phyloP scores from a whole-genome alignment of 768 basidiomycete genomes.

The Mycena polygramma region DNA sequence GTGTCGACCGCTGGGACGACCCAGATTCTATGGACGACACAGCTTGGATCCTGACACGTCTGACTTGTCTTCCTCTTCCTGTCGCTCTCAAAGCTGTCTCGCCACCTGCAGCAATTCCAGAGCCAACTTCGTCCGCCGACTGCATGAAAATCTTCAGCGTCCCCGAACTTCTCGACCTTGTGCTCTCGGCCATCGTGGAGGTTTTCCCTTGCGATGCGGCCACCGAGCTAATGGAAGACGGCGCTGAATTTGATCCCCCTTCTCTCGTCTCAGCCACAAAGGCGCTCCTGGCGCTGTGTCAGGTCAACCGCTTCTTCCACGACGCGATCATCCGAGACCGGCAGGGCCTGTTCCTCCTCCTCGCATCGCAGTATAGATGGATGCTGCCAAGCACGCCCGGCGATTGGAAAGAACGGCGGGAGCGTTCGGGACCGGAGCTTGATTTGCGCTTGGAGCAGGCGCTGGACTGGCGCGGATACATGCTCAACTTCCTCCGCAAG shows the following conservation, averaged over 20 bases:
- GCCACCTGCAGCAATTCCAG: background rate
- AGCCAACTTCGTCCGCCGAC: background rate
- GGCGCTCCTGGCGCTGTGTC: conserved; percentile 29
- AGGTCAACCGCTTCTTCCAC: conserved; percentile 28
- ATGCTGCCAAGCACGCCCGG: conserved; percentile 32
- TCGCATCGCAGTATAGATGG: conserved; percentile 34
- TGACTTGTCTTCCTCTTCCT: background rate
- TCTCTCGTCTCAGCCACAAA: conserved; percentile 28
- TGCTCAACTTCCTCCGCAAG: conserved; percentile 34
- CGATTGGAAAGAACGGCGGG: conserved; percentile 30
- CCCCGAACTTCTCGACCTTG: conserved; percentile 18
- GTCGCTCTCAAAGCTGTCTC: background rate
- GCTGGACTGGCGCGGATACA: conserved; percentile 32
- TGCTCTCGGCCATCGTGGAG: conserved; percentile 17
- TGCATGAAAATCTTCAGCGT: conserved; percentile 29
- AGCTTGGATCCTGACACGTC: conserved; percentile 26
- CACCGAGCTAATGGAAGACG: conserved; percentile 12
- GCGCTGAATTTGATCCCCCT: conserved; percentile 1
- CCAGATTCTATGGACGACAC: conserved; percentile 33
- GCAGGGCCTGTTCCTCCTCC: conserved; percentile 33
- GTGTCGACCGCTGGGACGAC: conserved; percentile 33
- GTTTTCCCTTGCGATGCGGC: background rate
- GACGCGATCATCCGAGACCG: conserved; percentile 15
- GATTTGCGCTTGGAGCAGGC: conserved; percentile 21
- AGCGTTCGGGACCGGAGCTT: conserved; percentile 11